Percentiles rank a stretch among this genome's conserved stretches.
Conservation (phyloP, 2,329 filamentous ascomycete genomes). For the Fusarium acutatum region DNA sequence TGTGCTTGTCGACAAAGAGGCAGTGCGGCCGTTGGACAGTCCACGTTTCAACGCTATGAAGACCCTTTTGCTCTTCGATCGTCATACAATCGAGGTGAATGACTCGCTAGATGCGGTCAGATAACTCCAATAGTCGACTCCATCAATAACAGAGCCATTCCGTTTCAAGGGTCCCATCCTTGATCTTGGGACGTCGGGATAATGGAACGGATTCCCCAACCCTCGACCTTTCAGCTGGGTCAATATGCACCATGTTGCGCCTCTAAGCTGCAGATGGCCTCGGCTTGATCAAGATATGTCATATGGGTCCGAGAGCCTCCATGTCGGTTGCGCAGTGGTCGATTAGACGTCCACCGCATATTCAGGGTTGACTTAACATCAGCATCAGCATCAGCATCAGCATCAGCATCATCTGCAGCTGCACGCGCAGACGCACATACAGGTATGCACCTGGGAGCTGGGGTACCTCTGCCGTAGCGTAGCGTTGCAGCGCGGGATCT, state of each 20-base stretch:
- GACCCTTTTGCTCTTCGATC: not conserved
- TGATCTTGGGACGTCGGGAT: conserved; percentile 2
- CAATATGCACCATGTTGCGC: conserved; percentile 30
- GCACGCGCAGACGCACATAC: not conserved
- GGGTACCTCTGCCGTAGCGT: conserved; percentile 15
- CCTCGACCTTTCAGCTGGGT: conserved; percentile 34
- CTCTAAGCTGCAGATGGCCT: conserved; percentile 32
- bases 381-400: not conserved
- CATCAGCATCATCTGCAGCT: conserved; percentile 6
- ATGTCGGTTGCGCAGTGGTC: conserved; percentile 25
- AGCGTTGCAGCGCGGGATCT: conserved; percentile 27
- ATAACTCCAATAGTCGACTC: not conserved
- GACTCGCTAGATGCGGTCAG: conserved; percentile 16
- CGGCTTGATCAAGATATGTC: conserved; percentile 27
- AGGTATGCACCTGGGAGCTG: not conserved
- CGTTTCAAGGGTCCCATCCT: conserved; percentile 19
- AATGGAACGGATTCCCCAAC: conserved; percentile 12
- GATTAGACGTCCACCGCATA: conserved; percentile 20
- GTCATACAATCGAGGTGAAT: conserved; percentile 1
- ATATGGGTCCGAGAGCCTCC: conserved; percentile 26
- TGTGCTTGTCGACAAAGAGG: not conserved
- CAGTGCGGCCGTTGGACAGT: conserved; percentile 21
- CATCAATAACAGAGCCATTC: not conserved
- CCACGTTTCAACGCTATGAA: not conserved
- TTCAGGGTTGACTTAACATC: conserved; percentile 12